Conservation (phyloP, 2,329 filamentous ascomycete species). For the Lecanicillium sp. region DNA sequence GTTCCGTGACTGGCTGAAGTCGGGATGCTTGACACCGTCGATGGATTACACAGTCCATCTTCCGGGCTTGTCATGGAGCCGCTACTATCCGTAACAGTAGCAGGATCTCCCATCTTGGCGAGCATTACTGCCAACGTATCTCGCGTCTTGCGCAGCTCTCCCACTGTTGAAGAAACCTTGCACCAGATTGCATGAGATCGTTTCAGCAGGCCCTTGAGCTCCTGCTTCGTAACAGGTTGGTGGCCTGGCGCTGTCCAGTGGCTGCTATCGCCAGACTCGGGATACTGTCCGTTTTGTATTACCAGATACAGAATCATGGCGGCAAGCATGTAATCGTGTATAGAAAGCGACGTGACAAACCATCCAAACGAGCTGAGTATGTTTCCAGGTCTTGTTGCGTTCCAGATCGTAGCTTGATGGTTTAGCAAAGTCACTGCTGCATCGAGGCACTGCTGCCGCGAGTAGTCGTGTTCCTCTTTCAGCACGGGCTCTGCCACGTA, state of each 20-base stretch:
- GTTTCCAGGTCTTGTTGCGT: conserved; percentile 43
- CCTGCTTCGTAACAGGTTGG: conserved; percentile 25
- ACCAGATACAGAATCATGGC: conserved; percentile 51
- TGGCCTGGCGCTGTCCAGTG: conserved; percentile 26
- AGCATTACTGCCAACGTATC: conserved; percentile 38
- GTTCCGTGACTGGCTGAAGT: no score
- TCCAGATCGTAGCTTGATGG: conserved; percentile 38
- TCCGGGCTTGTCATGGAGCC: no score
- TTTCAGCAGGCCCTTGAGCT: conserved; percentile 31
- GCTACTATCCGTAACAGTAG: conserved; percentile 4
- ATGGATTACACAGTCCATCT: no score
- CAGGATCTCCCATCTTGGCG: conserved; percentile 27
- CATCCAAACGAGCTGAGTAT: conserved; percentile 43
- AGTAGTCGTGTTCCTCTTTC: conserved; percentile 40
- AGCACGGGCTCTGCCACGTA: conserved; percentile 37
- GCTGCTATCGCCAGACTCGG: conserved; percentile 22
- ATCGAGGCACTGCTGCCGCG: conserved; percentile 40
- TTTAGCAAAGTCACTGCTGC: conserved; percentile 38
- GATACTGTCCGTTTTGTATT: conserved; percentile 33
- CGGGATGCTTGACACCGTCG: no score
- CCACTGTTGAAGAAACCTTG: conserved; percentile 25
- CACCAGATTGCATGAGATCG: conserved; percentile 36
- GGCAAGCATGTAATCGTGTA: conserved; percentile 54
- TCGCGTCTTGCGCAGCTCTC: conserved; percentile 37
- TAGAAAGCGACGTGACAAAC: conserved; percentile 48